Evolutionary conservation across 2,329 filamentous ascomycete species (phyloP).

Genomic region (Aspergillus persii): DNA sequence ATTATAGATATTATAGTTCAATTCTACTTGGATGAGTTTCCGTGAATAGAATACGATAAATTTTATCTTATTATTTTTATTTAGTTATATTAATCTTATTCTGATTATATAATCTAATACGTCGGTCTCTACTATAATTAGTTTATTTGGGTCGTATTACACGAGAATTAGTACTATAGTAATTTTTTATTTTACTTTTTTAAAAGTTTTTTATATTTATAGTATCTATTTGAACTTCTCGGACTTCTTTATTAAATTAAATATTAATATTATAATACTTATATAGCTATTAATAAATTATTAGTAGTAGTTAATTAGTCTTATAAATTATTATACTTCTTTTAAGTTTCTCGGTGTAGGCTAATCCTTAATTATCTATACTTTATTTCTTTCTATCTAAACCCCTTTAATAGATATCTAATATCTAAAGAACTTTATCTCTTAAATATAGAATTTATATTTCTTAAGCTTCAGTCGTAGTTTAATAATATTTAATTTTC

Average conservation of each 20-base stretch:
- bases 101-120: too few species aligned
- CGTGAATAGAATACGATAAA: too few species aligned
- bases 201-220: background rate
- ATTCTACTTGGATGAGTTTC: background rate
- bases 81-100: too few species aligned
- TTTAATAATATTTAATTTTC: background rate
- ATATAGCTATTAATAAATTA: background rate
- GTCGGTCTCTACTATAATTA: too few species aligned
- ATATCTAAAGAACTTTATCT: background rate
- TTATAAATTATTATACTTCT: background rate
- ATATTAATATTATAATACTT: background rate
- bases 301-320: background rate
- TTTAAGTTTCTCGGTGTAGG: background rate
- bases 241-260: background rate
- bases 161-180: background rate
- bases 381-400: background rate
- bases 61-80: too few species aligned
- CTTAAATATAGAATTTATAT: slow-evolving; percentile 1
- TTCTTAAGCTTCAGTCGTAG: background rate
- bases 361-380: background rate
- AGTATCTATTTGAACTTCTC: background rate
- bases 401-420: background rate
- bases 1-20: slow-evolving; percentile 2
- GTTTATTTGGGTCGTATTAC: too few species aligned
- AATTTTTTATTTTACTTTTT: background rate